These are phyloP conservation scores for Ambrosiella xylebori DNA, from an alignment of 2,329 filamentous ascomycete genomes.

Conservation along the genomic window DNA sequence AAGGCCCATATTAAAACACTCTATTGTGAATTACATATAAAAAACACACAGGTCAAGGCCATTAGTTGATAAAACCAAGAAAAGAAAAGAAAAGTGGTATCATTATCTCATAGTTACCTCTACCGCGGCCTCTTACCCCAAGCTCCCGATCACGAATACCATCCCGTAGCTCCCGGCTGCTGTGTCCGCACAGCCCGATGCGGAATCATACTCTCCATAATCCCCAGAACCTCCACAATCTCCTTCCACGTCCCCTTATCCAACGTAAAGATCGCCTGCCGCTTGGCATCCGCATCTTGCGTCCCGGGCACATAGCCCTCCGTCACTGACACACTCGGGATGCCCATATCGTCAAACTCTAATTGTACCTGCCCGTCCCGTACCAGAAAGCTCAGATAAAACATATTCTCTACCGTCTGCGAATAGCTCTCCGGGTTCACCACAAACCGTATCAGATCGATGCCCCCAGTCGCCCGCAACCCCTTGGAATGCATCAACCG, in stretches of 20 bases:
- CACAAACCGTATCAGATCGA: conserved; percentile 71
- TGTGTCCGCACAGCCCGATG: conserved; percentile 48
- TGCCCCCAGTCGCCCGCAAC: conserved; percentile 49
- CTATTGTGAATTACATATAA: too few relatives aligned
- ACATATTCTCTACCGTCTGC: conserved; percentile 91
- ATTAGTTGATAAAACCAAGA: neutral
- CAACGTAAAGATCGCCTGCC: conserved; percentile 77
- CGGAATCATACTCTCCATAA: conserved; percentile 68
- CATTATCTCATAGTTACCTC: neutral
- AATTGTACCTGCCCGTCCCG: conserved; percentile 67
- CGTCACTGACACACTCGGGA: conserved; percentile 33
- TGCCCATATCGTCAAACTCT: conserved; percentile 50
- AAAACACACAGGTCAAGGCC: too few relatives aligned
- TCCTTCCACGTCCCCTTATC: conserved; percentile 73
- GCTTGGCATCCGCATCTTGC: conserved; percentile 37
- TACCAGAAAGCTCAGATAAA: conserved; percentile 89
- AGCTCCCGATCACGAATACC: conserved; percentile 38
- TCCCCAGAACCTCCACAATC: conserved; percentile 57
- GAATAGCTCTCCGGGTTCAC: conserved; percentile 82
- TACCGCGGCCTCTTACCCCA: neutral
- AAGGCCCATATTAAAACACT: too few relatives aligned
- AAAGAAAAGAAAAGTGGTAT: neutral
- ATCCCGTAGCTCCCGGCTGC: conserved; percentile 40
- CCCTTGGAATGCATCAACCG: conserved; percentile 47
- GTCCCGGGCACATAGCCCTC: conserved; percentile 26